These are phyloP conservation scores for Nitzschia palea DNA, from an alignment of 108 stramenopile genomes.

Conservation along the genomic window DNA sequence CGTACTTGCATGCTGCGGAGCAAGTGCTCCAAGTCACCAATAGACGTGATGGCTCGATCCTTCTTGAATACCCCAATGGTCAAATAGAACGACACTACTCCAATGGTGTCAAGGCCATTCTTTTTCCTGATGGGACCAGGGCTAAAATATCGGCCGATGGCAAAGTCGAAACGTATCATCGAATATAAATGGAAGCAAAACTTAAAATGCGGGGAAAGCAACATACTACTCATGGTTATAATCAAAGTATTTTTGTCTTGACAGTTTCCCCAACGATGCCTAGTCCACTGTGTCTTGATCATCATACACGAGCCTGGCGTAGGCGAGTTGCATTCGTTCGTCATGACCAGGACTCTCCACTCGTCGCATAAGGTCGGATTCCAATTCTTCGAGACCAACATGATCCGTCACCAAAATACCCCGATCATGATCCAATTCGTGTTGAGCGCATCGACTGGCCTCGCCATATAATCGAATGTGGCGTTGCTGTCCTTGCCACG, in stretches of 20 bases:
- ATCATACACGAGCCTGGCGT: conserved; percentile 12
- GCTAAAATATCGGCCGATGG: conserved; percentile 10
- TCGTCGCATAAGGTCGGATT: conserved; percentile 47
- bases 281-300: too few species aligned
- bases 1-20: conserved; percentile 33
- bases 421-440: conserved; percentile 87
- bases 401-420: conserved; percentile 85
- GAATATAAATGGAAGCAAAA: too few species aligned
- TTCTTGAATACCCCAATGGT: conserved; percentile 55
- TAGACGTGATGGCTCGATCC: conserved; percentile 28
- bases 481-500: not conserved
- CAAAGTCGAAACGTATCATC: conserved; percentile 10
- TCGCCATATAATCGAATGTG: conserved; percentile 45
- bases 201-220: too few species aligned
- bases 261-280: too few species aligned
- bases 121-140: conserved; percentile 39
- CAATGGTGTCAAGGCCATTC: conserved; percentile 47
- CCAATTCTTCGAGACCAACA: conserved; percentile 64
- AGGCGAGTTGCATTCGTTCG: conserved; percentile 36
- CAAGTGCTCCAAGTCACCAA: conserved; percentile 39
- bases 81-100: conserved; percentile 56
- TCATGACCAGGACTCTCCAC: conserved; percentile 53
- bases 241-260: too few species aligned
- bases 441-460: conserved; percentile 66
- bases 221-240: too few species aligned